Base-by-base conservation (phyloP, 768 basidiomycete genomes). In the Leccinum uliginosum region DNA sequence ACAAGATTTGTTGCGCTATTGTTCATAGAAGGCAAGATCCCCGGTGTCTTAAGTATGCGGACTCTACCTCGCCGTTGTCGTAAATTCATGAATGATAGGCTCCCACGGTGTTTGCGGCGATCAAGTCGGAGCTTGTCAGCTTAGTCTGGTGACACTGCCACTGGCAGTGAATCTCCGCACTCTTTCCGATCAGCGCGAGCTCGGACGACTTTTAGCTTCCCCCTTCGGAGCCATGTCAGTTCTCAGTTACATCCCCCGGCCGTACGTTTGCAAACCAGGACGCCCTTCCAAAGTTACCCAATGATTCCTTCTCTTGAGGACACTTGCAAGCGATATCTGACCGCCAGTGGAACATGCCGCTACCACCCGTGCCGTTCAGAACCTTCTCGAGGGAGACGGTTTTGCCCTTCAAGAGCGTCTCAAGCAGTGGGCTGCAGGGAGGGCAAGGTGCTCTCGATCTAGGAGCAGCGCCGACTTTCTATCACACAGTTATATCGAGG, bases 231-330 rank as follows among this genome's bases (percentile, higher is more conserved):
- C 17, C 15, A 46, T 44, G 61, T 51, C 45, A 14, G 32, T 21
- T 43, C 19, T 40, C 45, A 11, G 19, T 58, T 30, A 8, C 10
- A 2, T 27, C 45, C 47, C 50, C 62, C 3, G 62, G 62, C 17
- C 32, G 54, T 43, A 89, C 88, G 0, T 83, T 88, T 61, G 76
- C 83, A 1, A 75, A 73, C 52, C 89, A 91, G 67, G 69, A 76
- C 53, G 76, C 80, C 61, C 83, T 98, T 1, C 94, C 96, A n/a
- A 92, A 89, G 73, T 79, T 99, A 10, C 96, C 96, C 2, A 84
- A 27, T 27, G 27, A 29, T 98, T 53, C 96, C 95, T 10, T 78
- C 86, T 3, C 81, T 98, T 43, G 85, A 92, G 65, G 93, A 95
- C 53, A 93, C 93, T 1, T 89, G 89, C 69, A 73, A 76, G 54